A percentile compares a stretch with the other conserved stretches of the same genome.
Conservation (phyloP, 1,284 basidiomycete genomes). For the Hymenochaete sp. region DNA sequence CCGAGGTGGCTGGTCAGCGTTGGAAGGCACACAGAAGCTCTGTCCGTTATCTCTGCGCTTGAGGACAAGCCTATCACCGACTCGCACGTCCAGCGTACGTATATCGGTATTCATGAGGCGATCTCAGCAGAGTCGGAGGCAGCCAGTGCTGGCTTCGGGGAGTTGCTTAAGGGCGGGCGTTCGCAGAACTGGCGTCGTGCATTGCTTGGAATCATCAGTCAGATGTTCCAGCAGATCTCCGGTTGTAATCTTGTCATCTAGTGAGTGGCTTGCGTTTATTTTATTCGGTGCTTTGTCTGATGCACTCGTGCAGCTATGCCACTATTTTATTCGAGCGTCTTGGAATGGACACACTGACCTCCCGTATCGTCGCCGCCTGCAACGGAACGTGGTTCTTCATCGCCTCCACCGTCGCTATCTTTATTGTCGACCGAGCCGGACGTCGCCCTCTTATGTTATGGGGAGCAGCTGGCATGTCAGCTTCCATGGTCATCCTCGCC, state of each 20-base stretch:
- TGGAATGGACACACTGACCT: conserved; percentile 49
- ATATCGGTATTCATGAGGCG: conserved; percentile 46
- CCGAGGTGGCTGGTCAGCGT: conserved; percentile 64
- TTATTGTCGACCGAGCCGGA: conserved; percentile 54
- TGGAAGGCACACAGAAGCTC: conserved; percentile 51
- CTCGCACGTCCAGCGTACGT: conserved; percentile 44
- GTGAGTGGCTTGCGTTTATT: too few species aligned
- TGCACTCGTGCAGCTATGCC: too few species aligned
- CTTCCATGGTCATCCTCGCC: conserved; percentile 53
- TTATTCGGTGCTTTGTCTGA: conserved; percentile 29
- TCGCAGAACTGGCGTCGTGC: conserved; percentile 59
- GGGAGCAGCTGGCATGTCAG: conserved; percentile 55
- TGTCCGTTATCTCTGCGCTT: conserved; percentile 54
- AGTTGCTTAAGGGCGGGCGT: conserved; percentile 51
- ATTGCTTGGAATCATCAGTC: conserved; percentile 48
- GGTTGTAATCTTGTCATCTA: conserved; percentile 52
- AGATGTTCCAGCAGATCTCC: conserved; percentile 66
- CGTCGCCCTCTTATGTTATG: conserved; percentile 62
- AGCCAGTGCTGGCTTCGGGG: conserved; percentile 27
- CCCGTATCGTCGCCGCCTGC: conserved; percentile 58
- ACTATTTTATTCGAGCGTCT: conserved; percentile 52
- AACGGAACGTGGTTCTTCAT: conserved; percentile 66
- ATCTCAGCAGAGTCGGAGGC: conserved; percentile 32
- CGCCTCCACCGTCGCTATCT: conserved; percentile 48
- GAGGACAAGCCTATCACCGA: conserved; percentile 48